Conservation (phyloP, 2,329 filamentous ascomycete genomes). For the Ampelomyces quisqualis region DNA sequence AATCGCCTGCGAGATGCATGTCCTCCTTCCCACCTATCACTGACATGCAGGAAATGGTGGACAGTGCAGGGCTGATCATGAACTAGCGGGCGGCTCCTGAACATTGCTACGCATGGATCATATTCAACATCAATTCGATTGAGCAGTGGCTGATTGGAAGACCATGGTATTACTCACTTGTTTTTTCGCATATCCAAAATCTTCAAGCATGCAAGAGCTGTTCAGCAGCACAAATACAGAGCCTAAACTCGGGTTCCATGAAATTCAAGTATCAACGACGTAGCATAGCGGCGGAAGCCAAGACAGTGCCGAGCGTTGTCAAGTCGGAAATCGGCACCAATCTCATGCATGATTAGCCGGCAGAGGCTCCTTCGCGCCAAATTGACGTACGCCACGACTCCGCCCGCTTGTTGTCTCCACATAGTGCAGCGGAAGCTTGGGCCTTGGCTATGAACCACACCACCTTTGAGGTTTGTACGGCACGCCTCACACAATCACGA, state of each 20-base stretch:
- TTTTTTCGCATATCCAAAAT: neutral
- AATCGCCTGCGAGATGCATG: too few species aligned
- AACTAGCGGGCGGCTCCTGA: neutral
- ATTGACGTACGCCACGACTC: slow-evolving; percentile 35
- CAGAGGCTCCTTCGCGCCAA: slow-evolving; percentile 1
- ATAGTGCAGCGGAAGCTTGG: slow-evolving; percentile 29
- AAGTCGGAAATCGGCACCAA: slow-evolving; percentile 29
- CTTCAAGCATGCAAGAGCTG: neutral
- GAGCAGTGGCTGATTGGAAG: too few species aligned
- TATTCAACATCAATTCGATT: too few species aligned
- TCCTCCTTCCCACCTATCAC: neutral
- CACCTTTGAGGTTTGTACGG: slow-evolving; percentile 2
- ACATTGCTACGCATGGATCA: too few species aligned
- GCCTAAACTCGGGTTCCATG: too few species aligned
- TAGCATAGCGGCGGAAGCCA: slow-evolving; percentile 23
- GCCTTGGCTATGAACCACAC: slow-evolving; percentile 15
- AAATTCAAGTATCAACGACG: neutral
- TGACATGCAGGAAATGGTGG: neutral
- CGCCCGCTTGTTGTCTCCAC: slow-evolving; percentile 15
- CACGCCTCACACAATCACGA: slow-evolving; percentile 1
- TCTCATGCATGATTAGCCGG: slow-evolving; percentile 20
- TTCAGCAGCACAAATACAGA: neutral
- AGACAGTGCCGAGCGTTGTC: slow-evolving; percentile 28
- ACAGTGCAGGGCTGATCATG: neutral
- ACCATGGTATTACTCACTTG: too few species aligned